A percentile compares a stretch with the other conserved stretches of the same genome.
Conservation (phyloP, 805 yeast genomes). For the Cyberlindnera americana region DNA sequence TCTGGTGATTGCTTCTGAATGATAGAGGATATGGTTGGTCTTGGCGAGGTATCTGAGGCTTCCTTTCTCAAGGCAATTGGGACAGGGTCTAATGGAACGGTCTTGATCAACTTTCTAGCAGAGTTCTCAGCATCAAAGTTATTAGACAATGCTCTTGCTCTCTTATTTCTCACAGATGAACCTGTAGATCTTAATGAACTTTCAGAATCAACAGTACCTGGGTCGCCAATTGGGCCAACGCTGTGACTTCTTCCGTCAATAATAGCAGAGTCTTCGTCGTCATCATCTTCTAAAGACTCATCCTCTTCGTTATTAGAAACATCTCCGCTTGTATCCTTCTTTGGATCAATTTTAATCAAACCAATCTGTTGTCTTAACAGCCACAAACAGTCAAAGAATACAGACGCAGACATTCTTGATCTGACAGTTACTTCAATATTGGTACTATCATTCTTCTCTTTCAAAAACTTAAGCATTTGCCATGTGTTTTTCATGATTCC, state of each 20-base stretch:
- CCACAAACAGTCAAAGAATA: slow-evolving; percentile 88
- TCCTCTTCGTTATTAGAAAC: slow-evolving; percentile 20
- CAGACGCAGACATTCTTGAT: slow-evolving; percentile 88
- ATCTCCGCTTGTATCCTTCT: slow-evolving; percentile 15
- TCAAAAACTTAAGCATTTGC: slow-evolving; percentile 74
- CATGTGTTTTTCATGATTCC: slow-evolving; percentile 94
- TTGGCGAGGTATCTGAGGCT: slow-evolving; percentile 13
- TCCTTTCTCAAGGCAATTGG: slow-evolving; percentile 45
- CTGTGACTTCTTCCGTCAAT: slow-evolving; percentile 17
- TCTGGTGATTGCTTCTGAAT: slow-evolving; percentile 23
- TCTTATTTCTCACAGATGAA: slow-evolving; percentile 29
- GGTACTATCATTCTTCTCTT: slow-evolving; percentile 40
- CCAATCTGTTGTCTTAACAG: slow-evolving; percentile 84
- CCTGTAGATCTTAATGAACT: slow-evolving; percentile 28
- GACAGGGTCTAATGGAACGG: slow-evolving; percentile 79
- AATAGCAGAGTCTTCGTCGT: slow-evolving; percentile 19
- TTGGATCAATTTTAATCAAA: slow-evolving; percentile 57
- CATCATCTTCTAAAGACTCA: slow-evolving; percentile 27
- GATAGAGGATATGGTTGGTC: slow-evolving; percentile 18
- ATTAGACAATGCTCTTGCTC: slow-evolving; percentile 48
- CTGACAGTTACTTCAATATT: slow-evolving; percentile 53
- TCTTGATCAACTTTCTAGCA: slow-evolving; percentile 70
- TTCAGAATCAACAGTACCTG: slow-evolving; percentile 34
- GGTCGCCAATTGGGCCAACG: slow-evolving; percentile 25
- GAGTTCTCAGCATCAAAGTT: slow-evolving; percentile 63